Conservation (phyloP, 179 eudicot species). For the Beta lomatogona region DNA sequence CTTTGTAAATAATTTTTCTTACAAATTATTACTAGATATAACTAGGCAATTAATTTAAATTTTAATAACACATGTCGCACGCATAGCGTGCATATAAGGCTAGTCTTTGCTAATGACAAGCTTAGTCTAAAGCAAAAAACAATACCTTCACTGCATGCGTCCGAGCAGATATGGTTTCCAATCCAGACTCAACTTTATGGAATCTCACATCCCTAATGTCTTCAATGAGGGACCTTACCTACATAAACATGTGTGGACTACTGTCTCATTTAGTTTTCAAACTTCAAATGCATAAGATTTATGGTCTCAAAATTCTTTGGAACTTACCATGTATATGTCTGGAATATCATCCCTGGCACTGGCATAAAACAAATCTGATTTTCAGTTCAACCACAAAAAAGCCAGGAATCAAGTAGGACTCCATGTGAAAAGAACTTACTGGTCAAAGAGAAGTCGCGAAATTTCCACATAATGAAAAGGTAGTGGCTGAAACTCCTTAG, state of each 20-base stretch:
- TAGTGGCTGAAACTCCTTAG: conserved; percentile 74
- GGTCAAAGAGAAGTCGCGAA: conserved; percentile 91
- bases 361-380: conserved; percentile 21
- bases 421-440: conserved; percentile 51
- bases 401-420: not conserved
- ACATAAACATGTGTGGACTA: conserved; percentile 7
- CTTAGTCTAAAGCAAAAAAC: conserved; percentile 15
- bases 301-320: not conserved
- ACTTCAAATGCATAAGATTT: conserved; percentile 1
- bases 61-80: too few species aligned
- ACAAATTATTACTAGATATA: too few species aligned
- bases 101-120: not conserved
- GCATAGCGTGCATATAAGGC: too few species aligned
- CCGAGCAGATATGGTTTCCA: conserved; percentile 80
- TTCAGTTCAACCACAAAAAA: conserved; percentile 14
- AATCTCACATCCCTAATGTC: conserved; percentile 96
- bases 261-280: conserved; percentile 10
- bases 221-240: conserved; percentile 95
- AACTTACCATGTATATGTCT: conserved; percentile 83
- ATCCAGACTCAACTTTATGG: conserved; percentile 91
- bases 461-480: conserved; percentile 95
- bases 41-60: too few species aligned
- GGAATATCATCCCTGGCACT: conserved; percentile 92
- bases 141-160: conserved; percentile 88
- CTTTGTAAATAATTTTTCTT: too few species aligned